Evolutionary conservation across 371 early-diverging fungal species (phyloP).

Genomic region (Mortierella sp.): DNA sequence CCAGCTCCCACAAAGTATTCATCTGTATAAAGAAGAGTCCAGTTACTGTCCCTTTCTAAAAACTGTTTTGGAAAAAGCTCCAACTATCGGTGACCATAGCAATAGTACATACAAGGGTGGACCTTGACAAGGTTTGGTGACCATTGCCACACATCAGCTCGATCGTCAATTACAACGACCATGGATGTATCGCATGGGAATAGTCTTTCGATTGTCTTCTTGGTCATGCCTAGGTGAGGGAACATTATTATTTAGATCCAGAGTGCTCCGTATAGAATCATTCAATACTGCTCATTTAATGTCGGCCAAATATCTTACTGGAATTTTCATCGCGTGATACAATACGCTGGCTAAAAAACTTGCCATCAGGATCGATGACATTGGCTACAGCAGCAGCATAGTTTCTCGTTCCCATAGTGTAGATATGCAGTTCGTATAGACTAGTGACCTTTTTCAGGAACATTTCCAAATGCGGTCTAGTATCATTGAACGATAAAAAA

Average conservation of each 20-base stretch:
- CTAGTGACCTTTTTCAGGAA: slow-evolving; percentile 79
- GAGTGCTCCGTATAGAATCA: not conserved
- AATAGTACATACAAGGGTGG: slow-evolving; percentile 79
- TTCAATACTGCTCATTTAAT: not conserved
- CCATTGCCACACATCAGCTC: slow-evolving; percentile 98
- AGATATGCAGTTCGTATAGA: slow-evolving; percentile 97
- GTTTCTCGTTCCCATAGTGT: slow-evolving; percentile 98
- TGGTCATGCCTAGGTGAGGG: slow-evolving; percentile 67
- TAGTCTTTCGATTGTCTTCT: slow-evolving; percentile 90
- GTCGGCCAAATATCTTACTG: slow-evolving; percentile 57
- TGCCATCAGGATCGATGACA: slow-evolving; percentile 88
- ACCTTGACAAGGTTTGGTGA: slow-evolving; percentile 92
- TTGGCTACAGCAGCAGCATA: slow-evolving; percentile 94
- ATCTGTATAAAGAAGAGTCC: slow-evolving; percentile 58
- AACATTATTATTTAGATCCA: not conserved
- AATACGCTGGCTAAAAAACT: slow-evolving; percentile 90
- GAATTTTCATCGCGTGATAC: slow-evolving; percentile 97
- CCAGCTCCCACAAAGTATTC: slow-evolving; percentile 94
- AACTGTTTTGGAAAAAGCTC: not conserved
- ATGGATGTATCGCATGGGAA: slow-evolving; percentile 97
- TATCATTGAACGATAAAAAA: slow-evolving; percentile 4
- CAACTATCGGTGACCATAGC: too few relatives aligned
- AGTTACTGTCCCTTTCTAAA: not conserved
- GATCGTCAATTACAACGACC: slow-evolving; percentile 98
- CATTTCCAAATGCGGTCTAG: slow-evolving; percentile 79